phyloP scores from a whole-genome alignment of 257 asterid genomes.

The Dorcoceras hygrometricum region DNA sequence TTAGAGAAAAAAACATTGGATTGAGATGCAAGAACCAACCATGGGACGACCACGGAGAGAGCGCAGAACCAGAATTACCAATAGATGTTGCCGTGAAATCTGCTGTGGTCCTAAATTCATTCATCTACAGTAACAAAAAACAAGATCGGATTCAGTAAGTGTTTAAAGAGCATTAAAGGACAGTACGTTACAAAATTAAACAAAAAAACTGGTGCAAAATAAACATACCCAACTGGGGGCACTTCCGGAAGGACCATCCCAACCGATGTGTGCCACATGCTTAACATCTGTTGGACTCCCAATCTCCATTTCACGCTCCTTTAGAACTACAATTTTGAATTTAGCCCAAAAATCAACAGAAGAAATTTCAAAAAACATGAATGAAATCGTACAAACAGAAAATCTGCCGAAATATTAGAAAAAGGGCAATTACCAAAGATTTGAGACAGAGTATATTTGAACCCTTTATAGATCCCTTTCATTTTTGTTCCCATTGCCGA shows the following conservation, averaged over 20 bases:
- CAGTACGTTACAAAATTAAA: background rate
- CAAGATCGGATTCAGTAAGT: background rate
- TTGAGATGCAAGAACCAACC: slow-evolving; percentile 36
- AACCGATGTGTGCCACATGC: slow-evolving; percentile 68
- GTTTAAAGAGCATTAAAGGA: background rate
- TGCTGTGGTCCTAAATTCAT: slow-evolving; percentile 40
- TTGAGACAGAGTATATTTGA: slow-evolving; percentile 52
- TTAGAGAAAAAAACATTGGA: background rate
- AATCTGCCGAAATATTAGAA: background rate
- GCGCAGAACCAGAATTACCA: slow-evolving; percentile 55
- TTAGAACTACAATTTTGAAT: slow-evolving; percentile 36
- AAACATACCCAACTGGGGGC: slow-evolving; percentile 62
- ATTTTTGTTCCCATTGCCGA: slow-evolving; percentile 55
- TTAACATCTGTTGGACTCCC: slow-evolving; percentile 71
- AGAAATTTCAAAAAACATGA: background rate
- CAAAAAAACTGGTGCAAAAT: background rate
- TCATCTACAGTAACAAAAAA: slow-evolving; percentile 32
- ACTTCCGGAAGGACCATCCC: slow-evolving; percentile 58
- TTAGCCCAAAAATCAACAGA: slow-evolving; percentile 3
- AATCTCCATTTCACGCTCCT: slow-evolving; percentile 64
- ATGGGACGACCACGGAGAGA: slow-evolving; percentile 83
- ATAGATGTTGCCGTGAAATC: slow-evolving; percentile 53
- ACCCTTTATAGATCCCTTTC: slow-evolving; percentile 72
- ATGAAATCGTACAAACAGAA: background rate
- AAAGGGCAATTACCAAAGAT: slow-evolving; percentile 47